phyloP scores from a whole-genome alignment of 2,329 filamentous ascomycete species.

The Dothidotthia symphoricarpi region DNA sequence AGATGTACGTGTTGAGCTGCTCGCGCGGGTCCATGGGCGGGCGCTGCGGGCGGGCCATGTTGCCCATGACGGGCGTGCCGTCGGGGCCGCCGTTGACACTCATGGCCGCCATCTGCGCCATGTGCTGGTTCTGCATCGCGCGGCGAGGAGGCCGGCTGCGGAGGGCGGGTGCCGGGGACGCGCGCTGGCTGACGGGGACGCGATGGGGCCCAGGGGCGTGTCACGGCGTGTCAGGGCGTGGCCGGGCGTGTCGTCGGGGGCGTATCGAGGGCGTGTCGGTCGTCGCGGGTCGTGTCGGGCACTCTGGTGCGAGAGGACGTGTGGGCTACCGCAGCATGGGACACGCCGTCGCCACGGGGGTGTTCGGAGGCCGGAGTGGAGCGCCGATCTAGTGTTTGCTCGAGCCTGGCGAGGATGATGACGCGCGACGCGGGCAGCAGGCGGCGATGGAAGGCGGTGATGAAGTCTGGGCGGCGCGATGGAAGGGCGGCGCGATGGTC shows the following conservation, averaged over 20 bases:
- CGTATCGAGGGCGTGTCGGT: no score
- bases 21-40: constrained; percentile 44
- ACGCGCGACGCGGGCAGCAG: constrained; percentile 5
- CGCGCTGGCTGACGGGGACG: constrained; percentile 9
- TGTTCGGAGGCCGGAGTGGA: constrained; percentile 15
- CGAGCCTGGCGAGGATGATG: constrained; percentile 1
- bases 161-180: constrained; percentile 12
- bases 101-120: constrained; percentile 68
- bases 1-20: constrained; percentile 81
- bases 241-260: no score
- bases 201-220: background rate
- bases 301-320: constrained; percentile 26
- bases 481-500: background rate
- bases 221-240: background rate
- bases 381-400: constrained; percentile 15
- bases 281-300: constrained; percentile 21
- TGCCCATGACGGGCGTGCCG: constrained; percentile 66
- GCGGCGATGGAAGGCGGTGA: background rate
- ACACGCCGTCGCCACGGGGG: constrained; percentile 26
- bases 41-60: constrained; percentile 42
- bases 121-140: constrained; percentile 48
- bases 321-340: constrained; percentile 32
- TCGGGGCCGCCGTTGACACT: constrained; percentile 60
- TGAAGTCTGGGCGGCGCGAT: background rate
- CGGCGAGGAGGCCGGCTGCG: constrained; percentile 8